Percentiles rank a stretch among this genome's conserved stretches.
Conservation (phyloP, 805 yeast genomes). For the Trichomonascus vanleenenianus region DNA sequence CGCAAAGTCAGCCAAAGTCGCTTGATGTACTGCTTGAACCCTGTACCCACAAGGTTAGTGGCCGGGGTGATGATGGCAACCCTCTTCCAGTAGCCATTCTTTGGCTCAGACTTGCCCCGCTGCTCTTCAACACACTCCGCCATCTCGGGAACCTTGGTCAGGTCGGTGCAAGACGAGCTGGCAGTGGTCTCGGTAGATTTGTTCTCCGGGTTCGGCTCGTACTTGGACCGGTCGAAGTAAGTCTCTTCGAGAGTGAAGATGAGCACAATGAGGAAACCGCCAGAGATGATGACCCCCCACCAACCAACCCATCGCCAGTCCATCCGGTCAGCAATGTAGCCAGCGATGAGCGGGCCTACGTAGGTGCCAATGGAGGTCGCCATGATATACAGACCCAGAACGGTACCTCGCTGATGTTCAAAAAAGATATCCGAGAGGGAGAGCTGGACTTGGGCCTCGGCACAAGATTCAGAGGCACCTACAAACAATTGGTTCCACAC, state of each 20-base stretch:
- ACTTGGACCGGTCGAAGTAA: slow-evolving; percentile 31
- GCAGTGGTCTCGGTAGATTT: neutral
- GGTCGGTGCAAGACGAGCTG: neutral
- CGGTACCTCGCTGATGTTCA: slow-evolving; percentile 68
- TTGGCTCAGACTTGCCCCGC: neutral
- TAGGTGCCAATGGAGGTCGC: slow-evolving; percentile 75
- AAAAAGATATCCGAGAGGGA: slow-evolving; percentile 61
- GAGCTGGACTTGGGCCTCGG: slow-evolving; percentile 67
- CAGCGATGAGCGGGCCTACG: slow-evolving; percentile 71
- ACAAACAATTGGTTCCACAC: slow-evolving; percentile 74
- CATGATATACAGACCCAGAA: slow-evolving; percentile 63
- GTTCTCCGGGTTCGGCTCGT: slow-evolving; percentile 1
- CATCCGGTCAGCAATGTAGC: slow-evolving; percentile 50
- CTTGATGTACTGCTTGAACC: slow-evolving; percentile 55
- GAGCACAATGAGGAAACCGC: slow-evolving; percentile 45
- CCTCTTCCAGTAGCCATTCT: slow-evolving; percentile 5
- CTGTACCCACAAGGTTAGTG: slow-evolving; percentile 53
- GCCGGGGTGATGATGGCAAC: slow-evolving; percentile 31
- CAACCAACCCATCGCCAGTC: slow-evolving; percentile 76
- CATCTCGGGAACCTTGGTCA: neutral
- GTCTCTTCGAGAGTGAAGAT: slow-evolving; percentile 66
- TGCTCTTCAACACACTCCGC: neutral
- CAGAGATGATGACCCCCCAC: slow-evolving; percentile 56
- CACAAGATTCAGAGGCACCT: slow-evolving; percentile 69
- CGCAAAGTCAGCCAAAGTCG: slow-evolving; percentile 41